Percentiles rank a stretch among this genome's conserved stretches.
Evolutionary conservation across 768 basidiomycete species (phyloP).

Genomic region (Amanita inopinata): DNA sequence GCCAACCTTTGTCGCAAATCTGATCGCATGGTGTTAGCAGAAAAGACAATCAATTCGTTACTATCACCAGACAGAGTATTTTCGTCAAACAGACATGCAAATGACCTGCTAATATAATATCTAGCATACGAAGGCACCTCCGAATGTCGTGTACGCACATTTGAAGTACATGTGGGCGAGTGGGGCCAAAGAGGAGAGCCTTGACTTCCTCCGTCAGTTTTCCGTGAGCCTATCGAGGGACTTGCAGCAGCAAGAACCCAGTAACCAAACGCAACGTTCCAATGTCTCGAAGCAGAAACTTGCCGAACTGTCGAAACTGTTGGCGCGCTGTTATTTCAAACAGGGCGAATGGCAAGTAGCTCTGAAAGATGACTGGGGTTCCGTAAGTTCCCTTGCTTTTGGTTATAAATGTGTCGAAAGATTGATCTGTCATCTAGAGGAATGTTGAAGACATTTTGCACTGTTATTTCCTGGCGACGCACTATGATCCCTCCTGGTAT

Average conservation of each 20-base stretch:
- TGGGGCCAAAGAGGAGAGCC: slow-evolving; percentile 65
- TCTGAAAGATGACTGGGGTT: slow-evolving; percentile 69
- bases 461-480: slow-evolving; percentile 80
- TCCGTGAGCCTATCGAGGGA: slow-evolving; percentile 68
- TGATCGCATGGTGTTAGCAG: slow-evolving; percentile 88
- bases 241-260: slow-evolving; percentile 46
- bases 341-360: slow-evolving; percentile 90
- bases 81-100: slow-evolving; percentile 1
- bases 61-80: slow-evolving; percentile 63
- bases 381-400: slow-evolving; percentile 50
- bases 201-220: slow-evolving; percentile 79
- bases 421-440: slow-evolving; percentile 32
- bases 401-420: too few relatives aligned
- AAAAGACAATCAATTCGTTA: slow-evolving; percentile 92
- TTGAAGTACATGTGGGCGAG: slow-evolving; percentile 94
- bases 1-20: slow-evolving; percentile 95
- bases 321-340: slow-evolving; percentile 97
- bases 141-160: slow-evolving; percentile 93
- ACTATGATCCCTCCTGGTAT: slow-evolving; percentile 93
- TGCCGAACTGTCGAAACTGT: slow-evolving; percentile 62
- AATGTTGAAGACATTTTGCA: slow-evolving; percentile 76
- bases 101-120: slow-evolving; percentile 27
- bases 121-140: slow-evolving; percentile 69
- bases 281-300: slow-evolving; percentile 51
- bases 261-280: slow-evolving; percentile 39